Evolutionary conservation across 129 eudicot genomes (phyloP).

Genomic region (Escallonia herrerae): DNA sequence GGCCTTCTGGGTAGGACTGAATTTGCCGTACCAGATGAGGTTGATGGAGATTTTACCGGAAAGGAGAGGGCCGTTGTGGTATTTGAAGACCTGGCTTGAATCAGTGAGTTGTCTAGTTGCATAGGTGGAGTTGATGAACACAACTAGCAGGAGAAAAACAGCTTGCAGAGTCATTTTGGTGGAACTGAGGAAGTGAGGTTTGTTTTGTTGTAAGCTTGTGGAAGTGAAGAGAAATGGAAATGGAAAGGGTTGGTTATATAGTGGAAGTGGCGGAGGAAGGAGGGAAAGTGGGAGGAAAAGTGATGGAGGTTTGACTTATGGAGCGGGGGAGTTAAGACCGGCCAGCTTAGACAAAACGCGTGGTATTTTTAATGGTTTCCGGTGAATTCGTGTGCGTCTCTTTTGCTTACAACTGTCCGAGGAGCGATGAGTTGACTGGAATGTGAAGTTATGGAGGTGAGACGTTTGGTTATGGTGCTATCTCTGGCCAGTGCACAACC

Average conservation of each 20-base stretch:
- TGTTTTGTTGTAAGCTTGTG: no score
- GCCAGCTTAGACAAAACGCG: background rate
- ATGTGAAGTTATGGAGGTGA: no score
- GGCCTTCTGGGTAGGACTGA: slow-evolving; percentile 19
- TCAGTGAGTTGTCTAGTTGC: background rate
- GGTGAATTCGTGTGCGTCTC: background rate
- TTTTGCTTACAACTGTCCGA: no score
- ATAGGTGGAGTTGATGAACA: background rate
- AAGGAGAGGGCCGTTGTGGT: slow-evolving; percentile 25
- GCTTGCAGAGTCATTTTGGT: background rate
- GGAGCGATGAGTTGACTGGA: no score
- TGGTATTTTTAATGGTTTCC: background rate
- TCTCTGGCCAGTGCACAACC: no score
- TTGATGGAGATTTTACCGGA: slow-evolving; percentile 15
- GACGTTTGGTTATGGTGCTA: no score
- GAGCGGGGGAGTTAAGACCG: background rate
- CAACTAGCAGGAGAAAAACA: background rate
- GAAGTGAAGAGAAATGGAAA: background rate
- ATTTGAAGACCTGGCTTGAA: background rate
- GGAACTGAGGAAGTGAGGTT: background rate
- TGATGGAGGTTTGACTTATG: background rate
- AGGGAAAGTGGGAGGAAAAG: background rate
- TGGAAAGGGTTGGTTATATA: background rate
- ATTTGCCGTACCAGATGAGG: slow-evolving; percentile 24
- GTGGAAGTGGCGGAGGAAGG: background rate